Base-by-base conservation (phyloP, 441 rosid genomes). In the Adansonia rubrostipa region DNA sequence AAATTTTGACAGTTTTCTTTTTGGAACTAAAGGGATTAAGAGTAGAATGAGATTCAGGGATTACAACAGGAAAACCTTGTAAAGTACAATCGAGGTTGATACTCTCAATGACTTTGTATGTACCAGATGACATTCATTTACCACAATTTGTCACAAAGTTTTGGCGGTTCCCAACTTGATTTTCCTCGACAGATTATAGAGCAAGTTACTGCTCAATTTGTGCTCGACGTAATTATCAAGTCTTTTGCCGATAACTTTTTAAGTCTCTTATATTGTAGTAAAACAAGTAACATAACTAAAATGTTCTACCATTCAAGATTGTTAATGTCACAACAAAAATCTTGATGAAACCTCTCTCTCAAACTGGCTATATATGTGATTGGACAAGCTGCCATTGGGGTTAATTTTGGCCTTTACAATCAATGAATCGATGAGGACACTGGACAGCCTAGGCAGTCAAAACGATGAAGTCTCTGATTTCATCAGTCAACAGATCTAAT, bases 301-400 rank as follows among this genome's bases (percentile, higher is more conserved):
- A 5, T 42, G n/a, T 47, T 1, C 6, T 70, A 3, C 15, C 71
- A 1, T 5, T 19, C 3, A 68, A 44, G 56, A 19, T 45, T 19
- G 5, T 44, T 10, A 20, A 36, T 45, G 24, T 19, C 4, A 1
- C 17, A 17, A 17, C 19, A 44, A 71, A 48, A 14, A 33, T 47
- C 63, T 36, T 33, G 20, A 14, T 64, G 44, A 1, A 4, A 64
- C 69, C 36, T 33, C 36, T 33, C 36, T 33, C 36, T 33, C 36
- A 33, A 33, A 33, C 36, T 33, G 36, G 36, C 36, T 33, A 33
- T 33, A 33, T 33, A 33, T 33, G 36, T 33, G 36, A 33, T 0
- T 3, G 97, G 97, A 61, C 89, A 92, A 87, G 97, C 97, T 13
- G 97, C 97, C 44, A 92, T 95, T 66, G 97, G 96, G 1, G 97